phyloP scores from a whole-genome alignment of 1,284 basidiomycete species.

The Puccinia hordei region DNA sequence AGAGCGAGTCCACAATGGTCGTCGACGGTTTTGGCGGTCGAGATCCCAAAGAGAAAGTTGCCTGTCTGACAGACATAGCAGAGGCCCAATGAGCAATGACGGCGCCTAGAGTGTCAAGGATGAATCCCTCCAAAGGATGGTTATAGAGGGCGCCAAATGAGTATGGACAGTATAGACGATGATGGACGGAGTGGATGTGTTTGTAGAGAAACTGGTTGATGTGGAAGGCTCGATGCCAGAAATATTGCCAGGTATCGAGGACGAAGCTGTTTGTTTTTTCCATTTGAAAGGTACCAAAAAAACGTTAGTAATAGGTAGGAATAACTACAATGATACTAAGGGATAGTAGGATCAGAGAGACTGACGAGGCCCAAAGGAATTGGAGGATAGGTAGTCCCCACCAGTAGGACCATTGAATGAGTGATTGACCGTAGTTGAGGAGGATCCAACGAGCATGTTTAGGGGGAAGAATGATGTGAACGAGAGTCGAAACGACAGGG shows the following conservation, averaged over 20 bases:
- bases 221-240: constrained; percentile 89
- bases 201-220: constrained; percentile 86
- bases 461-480: constrained; percentile 42
- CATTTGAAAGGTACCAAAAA: too few relatives aligned
- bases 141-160: constrained; percentile 98
- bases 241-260: constrained; percentile 98
- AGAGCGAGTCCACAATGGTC: constrained; percentile 93
- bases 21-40: constrained; percentile 91
- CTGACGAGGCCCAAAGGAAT: constrained; percentile 80
- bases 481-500: not conserved
- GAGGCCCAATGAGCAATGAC: constrained; percentile 73
- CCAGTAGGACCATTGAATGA: constrained; percentile 82
- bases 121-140: constrained; percentile 89
- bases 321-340: not conserved
- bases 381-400: constrained; percentile 82
- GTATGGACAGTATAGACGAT: constrained; percentile 94
- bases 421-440: constrained; percentile 63
- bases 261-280: too few relatives aligned
- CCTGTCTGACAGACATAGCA: constrained; percentile 72
- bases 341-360: constrained; percentile 54
- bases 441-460: constrained; percentile 59
- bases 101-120: constrained; percentile 84
- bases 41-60: constrained; percentile 82
- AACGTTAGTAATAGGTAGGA: too few relatives aligned
- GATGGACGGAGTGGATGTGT: constrained; percentile 90